Evolutionary conservation across 73 alveolate genomes (phyloP).

Genomic region (Diophrys appendiculata): DNA sequence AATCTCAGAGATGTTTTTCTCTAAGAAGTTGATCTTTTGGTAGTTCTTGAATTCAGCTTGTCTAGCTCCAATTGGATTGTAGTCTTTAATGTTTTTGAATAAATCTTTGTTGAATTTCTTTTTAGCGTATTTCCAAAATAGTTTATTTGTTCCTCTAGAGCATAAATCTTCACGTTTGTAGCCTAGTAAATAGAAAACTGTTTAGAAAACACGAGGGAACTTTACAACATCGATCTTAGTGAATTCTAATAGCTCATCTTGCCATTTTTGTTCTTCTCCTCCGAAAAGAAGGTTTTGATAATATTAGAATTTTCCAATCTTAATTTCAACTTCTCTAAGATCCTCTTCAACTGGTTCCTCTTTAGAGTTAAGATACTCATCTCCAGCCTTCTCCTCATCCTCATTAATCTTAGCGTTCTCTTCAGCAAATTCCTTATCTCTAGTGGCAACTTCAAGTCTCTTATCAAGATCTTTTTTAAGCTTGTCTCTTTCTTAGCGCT

Average conservation of each 20-base stretch:
- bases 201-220: constrained; percentile 80
- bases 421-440: constrained; percentile 64
- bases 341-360: constrained; percentile 83
- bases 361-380: constrained; percentile 50
- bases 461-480: constrained; percentile 78
- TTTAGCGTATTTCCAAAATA: constrained; percentile 94
- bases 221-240: constrained; percentile 78
- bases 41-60: constrained; percentile 60
- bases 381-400: constrained; percentile 78
- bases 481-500: constrained; percentile 69
- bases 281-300: constrained; percentile 33
- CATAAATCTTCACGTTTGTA: constrained; percentile 71
- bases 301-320: constrained; percentile 55
- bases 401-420: constrained; percentile 32
- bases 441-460: constrained; percentile 60
- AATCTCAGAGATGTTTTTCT: constrained; percentile 66
- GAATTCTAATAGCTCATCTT: constrained; percentile 32
- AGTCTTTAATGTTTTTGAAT: constrained; percentile 49
- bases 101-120: constrained; percentile 70
- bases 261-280: constrained; percentile 33
- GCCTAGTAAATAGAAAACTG: constrained; percentile 75
- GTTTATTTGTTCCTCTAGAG: constrained; percentile 86
- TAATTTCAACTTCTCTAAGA: constrained; percentile 53
- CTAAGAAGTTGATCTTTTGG: constrained; percentile 73
- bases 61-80: constrained; percentile 86